Base-by-base conservation (phyloP, 225 moss, liverwort and hornwort species). In the Lunularia cruciata region DNA sequence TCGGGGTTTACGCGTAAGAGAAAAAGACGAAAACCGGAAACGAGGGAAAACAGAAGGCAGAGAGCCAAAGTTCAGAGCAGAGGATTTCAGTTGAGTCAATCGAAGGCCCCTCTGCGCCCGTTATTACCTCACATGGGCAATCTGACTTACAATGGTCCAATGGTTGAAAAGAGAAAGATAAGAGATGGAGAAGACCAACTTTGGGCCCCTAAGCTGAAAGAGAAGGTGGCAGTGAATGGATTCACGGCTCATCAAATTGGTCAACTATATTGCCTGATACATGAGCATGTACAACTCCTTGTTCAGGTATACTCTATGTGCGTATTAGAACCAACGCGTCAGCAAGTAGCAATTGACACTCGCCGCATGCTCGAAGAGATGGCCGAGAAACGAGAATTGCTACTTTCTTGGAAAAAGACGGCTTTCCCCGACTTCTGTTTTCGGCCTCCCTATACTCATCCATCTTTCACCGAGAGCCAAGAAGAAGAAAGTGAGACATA, bases 261-360 rank as follows among this genome's bases (percentile, higher is more conserved):
- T 51, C 98, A 98, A 71, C 78, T 98, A 3, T 86, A 89, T 63
- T 88, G 85, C 77, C 78, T 91, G 71, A 86, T 98, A 73, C 98
- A 98, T 70, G 98, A 98, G 84, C 98, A 98, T 71, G 91, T 98
- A 63, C 98, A 98, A 73, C 86, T 98, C 60, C 98, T 98, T 63
- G 69, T 93, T 54, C 98, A 98, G 81, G 86, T 93, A 35, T 75
- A 83, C 49, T 72, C 88, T 19, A 77, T 93, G 77, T 86, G 83
- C 77, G 65, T 82, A 55, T 70, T 88, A 31, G 98, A 98, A 31
- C 91, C 93, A 70, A 60, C 74, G 45, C 84, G 85, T 74, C 86
- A 93, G 71, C 83, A 88, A 65, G 68, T 74, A 16, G 88, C 91
- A 34, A 68, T 67, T 52, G 82, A 93, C 49, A 87, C 88, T 49